Evolutionary conservation across 768 basidiomycete species (phyloP), one percentile per base, ranked within the genome.

Genomic region (Leucogyrophana mollusca): DNA sequence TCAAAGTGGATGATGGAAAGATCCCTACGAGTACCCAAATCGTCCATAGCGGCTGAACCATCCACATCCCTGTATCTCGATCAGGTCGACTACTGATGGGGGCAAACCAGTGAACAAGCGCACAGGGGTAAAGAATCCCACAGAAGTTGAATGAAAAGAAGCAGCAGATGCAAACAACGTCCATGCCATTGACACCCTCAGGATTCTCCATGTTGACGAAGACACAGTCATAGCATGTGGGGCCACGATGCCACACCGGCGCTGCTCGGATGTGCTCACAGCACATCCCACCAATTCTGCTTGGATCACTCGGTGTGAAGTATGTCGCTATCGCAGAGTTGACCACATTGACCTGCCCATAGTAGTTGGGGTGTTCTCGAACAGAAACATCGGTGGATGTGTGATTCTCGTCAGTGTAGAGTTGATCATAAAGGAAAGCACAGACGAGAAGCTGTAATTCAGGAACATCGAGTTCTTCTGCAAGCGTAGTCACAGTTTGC

Each of bases 61-160:
- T 34, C 50, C 50, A 51, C 49, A 51, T 50, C 23, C 50, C 50
- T 3, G 34, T 49, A 11, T 34, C 23, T 43, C 36, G 39, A 30
- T 47, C 46, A 9, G 36, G 45, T 10, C 8, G 8, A 23, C 49
- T 32, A 5, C 40, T 27, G 8, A 48, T 39, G 9, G 9, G 8
- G 13, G 21, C 16, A 20, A 41, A 51, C 47, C 47, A 51, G n/a
- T 25, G 34, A 8, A 51, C 22, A 1, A 49, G 9, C 7, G 47
- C 34, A 22, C 50, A 51, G 5, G 40, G 20, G 16, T 50, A 51
- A 11, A 9, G 11, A 6, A 34, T 21, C 9, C 16, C 13, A 16
- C 22, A 16, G 40, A 23, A 32, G 1, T 8, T 20, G 23, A 51
- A 48, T 0, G 50, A 51, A 13, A 51, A 51, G 30, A 51, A 43